A percentile compares a stretch with the other conserved stretches of the same genome.
phyloP scores from a whole-genome alignment of 2,329 filamentous ascomycete genomes.

The Pyricularia sp. region DNA sequence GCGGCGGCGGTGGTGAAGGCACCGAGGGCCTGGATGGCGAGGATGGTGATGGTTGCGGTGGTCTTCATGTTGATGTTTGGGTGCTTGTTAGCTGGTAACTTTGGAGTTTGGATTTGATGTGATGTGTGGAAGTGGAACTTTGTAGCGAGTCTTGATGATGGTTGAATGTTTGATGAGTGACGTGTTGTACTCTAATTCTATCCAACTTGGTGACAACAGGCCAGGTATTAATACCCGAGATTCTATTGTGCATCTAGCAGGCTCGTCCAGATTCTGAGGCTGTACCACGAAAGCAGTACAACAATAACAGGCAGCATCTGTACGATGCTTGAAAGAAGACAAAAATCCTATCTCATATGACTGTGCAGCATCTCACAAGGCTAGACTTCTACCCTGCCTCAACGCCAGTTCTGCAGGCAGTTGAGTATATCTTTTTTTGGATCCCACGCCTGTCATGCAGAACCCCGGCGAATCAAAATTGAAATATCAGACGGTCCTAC shows the following conservation, averaged over 20 bases:
- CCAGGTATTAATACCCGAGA: background rate
- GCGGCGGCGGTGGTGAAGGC: slow-evolving; percentile 9
- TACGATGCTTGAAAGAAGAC: background rate
- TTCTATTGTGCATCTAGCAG: background rate
- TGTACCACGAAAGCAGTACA: background rate
- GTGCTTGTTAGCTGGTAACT: background rate
- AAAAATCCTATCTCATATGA: background rate
- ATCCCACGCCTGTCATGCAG: background rate
- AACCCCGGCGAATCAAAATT: background rate
- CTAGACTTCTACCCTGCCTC: background rate
- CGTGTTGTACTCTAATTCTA: background rate
- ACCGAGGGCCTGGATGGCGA: slow-evolving; percentile 8
- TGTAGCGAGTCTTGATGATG: background rate
- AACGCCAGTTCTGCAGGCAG: background rate
- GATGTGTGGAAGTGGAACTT: background rate
- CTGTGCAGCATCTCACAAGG: background rate
- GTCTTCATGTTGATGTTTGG: background rate
- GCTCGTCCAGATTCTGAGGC: background rate
- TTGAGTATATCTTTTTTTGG: background rate
- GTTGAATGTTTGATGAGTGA: background rate
- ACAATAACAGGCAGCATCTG: background rate
- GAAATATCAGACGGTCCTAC: background rate
- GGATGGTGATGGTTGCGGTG: slow-evolving; percentile 8
- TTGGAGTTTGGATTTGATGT: background rate
- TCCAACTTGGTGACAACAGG: background rate